Conservation (phyloP, 371 early-diverging fungal species). For the Blyttiomyces sp. region DNA sequence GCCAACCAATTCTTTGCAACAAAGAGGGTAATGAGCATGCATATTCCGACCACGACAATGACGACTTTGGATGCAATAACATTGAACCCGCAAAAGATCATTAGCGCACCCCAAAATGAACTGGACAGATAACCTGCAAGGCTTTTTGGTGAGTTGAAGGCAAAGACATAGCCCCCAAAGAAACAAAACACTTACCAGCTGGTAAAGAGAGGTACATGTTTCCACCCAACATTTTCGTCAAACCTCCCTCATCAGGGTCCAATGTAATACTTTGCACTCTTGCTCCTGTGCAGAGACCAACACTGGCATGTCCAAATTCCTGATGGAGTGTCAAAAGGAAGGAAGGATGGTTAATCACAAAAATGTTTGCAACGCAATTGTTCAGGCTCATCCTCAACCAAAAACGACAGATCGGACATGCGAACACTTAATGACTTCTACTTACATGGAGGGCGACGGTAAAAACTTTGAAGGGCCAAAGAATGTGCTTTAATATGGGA, state of each 20-base stretch:
- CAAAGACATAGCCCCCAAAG: not conserved
- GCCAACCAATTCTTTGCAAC: conserved; percentile 84
- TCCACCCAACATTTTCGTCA: conserved; percentile 71
- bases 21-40: conserved; percentile 69
- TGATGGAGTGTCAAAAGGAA: no score
- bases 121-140: conserved; percentile 43
- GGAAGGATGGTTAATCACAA: no score
- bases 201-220: conserved; percentile 46
- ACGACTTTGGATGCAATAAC: conserved; percentile 80
- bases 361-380: conserved; percentile 59
- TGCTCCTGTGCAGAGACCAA: conserved; percentile 81
- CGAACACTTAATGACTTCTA: no score
- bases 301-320: conserved; percentile 46
- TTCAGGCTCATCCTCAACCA: not conserved
- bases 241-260: conserved; percentile 91
- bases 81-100: conserved; percentile 90
- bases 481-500: conserved; percentile 71
- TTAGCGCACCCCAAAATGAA: conserved; percentile 68
- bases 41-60: conserved; percentile 72
- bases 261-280: conserved; percentile 86
- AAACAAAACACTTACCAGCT: conserved; percentile 33
- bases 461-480: conserved; percentile 89
- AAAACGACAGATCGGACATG: conserved; percentile 51
- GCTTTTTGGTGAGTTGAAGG: no score
- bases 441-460: conserved; percentile 82